Conservation (phyloP, 2,329 filamentous ascomycete species). For the Furcasterigmium furcatum region DNA sequence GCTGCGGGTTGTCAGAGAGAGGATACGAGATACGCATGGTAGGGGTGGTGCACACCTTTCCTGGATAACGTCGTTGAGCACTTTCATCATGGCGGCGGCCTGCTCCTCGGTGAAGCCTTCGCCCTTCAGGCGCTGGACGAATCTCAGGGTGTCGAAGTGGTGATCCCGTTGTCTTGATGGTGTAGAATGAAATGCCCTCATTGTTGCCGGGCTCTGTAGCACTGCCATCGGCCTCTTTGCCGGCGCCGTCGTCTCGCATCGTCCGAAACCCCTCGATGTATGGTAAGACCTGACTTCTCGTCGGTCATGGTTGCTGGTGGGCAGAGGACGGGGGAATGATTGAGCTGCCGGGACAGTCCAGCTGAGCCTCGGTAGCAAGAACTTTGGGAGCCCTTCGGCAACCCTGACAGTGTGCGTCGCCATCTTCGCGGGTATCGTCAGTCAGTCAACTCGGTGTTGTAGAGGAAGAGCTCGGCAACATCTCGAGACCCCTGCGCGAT, state of each 20-base stretch:
- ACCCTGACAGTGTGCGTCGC: constrained; percentile 20
- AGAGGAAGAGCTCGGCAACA: constrained; percentile 1
- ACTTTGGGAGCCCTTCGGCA: constrained; percentile 43
- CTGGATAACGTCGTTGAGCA: constrained; percentile 93
- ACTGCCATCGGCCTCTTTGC: constrained; percentile 12
- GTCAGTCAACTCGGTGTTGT: not conserved
- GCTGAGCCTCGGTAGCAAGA: constrained; percentile 53
- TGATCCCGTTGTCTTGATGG: constrained; percentile 66
- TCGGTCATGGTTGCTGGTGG: constrained; percentile 12
- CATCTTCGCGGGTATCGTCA: constrained; percentile 15
- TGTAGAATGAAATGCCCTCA: constrained; percentile 66
- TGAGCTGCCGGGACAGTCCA: constrained; percentile 36
- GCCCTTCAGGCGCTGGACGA: constrained; percentile 82
- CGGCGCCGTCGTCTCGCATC: constrained; percentile 5
- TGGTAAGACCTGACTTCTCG: constrained; percentile 18
- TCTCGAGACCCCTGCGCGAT: constrained; percentile 1
- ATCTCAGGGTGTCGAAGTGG: constrained; percentile 97
- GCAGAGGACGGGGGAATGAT: constrained; percentile 20
- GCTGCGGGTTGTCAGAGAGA: constrained; percentile 35
- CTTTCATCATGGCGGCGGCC: constrained; percentile 96
- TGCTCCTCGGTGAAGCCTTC: constrained; percentile 97
- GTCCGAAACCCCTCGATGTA: constrained; percentile 12
- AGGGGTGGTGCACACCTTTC: constrained; percentile 65
- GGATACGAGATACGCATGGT: not conserved
- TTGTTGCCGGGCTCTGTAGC: constrained; percentile 23